These are phyloP conservation scores for Calonectria hongkongensis DNA, from an alignment of 2,329 filamentous ascomycete species.

Conservation along the genomic window DNA sequence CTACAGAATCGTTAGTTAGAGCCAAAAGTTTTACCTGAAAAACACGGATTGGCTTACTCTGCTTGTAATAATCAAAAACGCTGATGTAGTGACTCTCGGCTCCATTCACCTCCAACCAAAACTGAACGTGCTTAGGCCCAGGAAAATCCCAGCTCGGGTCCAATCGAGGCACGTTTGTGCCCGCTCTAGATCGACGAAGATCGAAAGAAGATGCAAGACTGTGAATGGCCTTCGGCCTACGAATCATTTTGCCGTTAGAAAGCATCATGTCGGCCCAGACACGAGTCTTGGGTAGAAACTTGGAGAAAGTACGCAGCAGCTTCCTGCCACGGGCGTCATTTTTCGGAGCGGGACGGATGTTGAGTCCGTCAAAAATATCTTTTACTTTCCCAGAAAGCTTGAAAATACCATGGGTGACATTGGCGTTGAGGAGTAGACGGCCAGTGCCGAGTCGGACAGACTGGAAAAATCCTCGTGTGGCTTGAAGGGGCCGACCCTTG, in stretches of 20 bases:
- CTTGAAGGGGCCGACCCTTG: conserved; percentile 59
- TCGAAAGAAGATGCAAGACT: conserved; percentile 54
- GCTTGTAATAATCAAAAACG: conserved; percentile 66
- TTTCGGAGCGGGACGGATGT: conserved; percentile 40
- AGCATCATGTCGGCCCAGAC: conserved; percentile 59
- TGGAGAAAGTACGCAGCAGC: conserved; percentile 58
- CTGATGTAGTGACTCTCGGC: conserved; percentile 56
- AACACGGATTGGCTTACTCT: conserved; percentile 59
- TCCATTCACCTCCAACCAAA: conserved; percentile 55
- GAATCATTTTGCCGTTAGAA: conserved; percentile 57
- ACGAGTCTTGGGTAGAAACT: conserved; percentile 62
- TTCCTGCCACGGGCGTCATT: conserved; percentile 33
- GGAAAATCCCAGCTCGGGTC: conserved; percentile 52
- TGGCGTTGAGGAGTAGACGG: conserved; percentile 72
- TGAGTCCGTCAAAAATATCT: conserved; percentile 58
- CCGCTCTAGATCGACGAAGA: conserved; percentile 40
- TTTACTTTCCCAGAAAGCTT: conserved; percentile 61
- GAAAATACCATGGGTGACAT: conserved; percentile 74
- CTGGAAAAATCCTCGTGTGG: conserved; percentile 74
- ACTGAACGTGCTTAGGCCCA: conserved; percentile 58
- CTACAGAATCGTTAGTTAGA: conserved; percentile 49
- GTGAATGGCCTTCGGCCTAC: conserved; percentile 56
- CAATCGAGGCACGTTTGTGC: conserved; percentile 52
- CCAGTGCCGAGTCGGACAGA: conserved; percentile 73
- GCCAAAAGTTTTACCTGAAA: background rate